Evolutionary conservation across 78 protist genomes (phyloP).

Genomic region (Reticulomyxa filosa): DNA sequence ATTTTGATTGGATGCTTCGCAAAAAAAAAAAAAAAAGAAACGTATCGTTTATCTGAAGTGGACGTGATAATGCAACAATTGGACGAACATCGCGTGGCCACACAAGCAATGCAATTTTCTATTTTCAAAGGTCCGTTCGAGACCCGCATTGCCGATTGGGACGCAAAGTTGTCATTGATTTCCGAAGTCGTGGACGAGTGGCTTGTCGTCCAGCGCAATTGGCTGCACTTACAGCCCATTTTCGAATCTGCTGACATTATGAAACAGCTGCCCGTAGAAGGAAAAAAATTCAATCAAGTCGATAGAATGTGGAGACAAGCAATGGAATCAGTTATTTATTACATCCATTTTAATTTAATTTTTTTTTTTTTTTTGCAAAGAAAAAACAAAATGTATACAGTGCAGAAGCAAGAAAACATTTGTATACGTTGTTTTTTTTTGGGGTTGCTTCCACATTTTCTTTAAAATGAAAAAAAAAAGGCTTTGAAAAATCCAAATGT

Average conservation of each 20-base stretch:
- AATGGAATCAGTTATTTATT: too few relatives aligned
- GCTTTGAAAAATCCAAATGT: constrained; percentile 17
- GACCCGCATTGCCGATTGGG: neutral
- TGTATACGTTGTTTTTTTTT: neutral
- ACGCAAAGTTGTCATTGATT: neutral
- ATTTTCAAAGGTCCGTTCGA: constrained; percentile 40
- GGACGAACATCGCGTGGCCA: constrained; percentile 54
- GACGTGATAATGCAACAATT: constrained; percentile 33
- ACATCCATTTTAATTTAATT: too few relatives aligned
- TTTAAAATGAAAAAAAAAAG: too few relatives aligned
- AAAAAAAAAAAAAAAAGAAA: neutral
- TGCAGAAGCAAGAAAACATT: neutral
- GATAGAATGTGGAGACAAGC: constrained; percentile 28
- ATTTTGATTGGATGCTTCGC: neutral
- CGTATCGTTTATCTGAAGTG: constrained; percentile 1
- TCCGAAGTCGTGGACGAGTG: constrained; percentile 53
- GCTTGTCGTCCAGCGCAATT: constrained; percentile 51
- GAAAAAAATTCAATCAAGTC: constrained; percentile 23
- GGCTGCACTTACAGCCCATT: constrained; percentile 77
- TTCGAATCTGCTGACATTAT: constrained; percentile 59
- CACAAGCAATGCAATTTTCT: constrained; percentile 52
- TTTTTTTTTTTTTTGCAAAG: too few relatives aligned
- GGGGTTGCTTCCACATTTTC: neutral
- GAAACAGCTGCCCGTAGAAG: constrained; percentile 52
- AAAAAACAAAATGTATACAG: too few relatives aligned